Conservation (phyloP, 2,329 filamentous ascomycete genomes). For the Pseudomassariella vexata region DNA sequence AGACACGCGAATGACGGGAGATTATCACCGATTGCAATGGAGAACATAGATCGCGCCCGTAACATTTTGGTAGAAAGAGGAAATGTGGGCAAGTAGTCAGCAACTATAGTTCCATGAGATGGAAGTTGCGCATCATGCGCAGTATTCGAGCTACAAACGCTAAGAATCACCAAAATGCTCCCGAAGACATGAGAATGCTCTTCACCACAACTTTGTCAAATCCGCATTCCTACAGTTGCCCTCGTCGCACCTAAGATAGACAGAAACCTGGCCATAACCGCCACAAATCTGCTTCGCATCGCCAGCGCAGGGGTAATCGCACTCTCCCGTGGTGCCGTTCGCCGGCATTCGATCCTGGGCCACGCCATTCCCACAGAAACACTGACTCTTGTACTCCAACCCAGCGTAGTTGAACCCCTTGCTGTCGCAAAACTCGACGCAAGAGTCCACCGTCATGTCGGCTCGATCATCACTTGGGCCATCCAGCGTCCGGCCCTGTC, state of each 20-base stretch:
- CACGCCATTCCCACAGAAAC: conserved; percentile 20
- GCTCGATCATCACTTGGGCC: conserved; percentile 10
- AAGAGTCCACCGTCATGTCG: conserved; percentile 21
- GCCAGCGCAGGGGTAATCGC: conserved; percentile 32
- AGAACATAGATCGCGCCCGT: too few relatives aligned
- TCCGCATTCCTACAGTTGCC: conserved; percentile 16
- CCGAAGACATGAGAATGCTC: too few relatives aligned
- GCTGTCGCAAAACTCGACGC: conserved; percentile 13
- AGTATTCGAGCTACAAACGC: too few relatives aligned
- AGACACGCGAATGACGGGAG: too few relatives aligned
- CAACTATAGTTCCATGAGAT: too few relatives aligned
- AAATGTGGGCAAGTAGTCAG: too few relatives aligned
- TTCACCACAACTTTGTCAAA: too few relatives aligned
- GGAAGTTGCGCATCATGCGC: too few relatives aligned
- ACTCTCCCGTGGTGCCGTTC: conserved; percentile 35
- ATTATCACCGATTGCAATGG: too few relatives aligned
- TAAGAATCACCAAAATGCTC: too few relatives aligned
- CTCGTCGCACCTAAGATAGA: conserved; percentile 28
- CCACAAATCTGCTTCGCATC: conserved; percentile 29
- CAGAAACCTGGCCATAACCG: conserved; percentile 24
- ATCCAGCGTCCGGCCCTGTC: conserved; percentile 19
- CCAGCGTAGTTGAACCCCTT: conserved; percentile 15
- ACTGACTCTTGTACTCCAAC: conserved; percentile 18
- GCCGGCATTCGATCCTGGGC: conserved; percentile 25
- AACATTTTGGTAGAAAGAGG: too few relatives aligned